Conservation (phyloP, 1,139 yeast genomes). For the Hyphopichia pseudoburtonii region DNA sequence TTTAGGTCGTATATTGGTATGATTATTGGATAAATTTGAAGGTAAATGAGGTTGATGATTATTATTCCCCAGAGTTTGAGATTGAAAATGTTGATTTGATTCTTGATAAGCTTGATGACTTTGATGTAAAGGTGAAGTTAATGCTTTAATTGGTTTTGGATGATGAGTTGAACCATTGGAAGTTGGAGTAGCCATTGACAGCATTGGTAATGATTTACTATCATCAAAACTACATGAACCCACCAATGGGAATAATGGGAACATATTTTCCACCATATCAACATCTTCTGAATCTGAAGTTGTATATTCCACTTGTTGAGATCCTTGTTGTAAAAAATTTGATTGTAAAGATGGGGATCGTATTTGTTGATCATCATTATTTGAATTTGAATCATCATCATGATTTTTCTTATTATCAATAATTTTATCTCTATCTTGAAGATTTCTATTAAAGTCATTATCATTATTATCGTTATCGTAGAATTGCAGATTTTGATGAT, state of each 20-base stretch:
- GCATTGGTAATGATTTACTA: slow-evolving; percentile 37
- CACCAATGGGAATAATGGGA: slow-evolving; percentile 54
- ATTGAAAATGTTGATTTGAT: slow-evolving; percentile 3
- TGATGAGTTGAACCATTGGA: slow-evolving; percentile 1
- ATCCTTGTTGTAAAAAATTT: background rate
- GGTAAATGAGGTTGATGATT: background rate
- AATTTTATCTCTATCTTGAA: too few relatives aligned
- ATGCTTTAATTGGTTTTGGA: slow-evolving; percentile 4
- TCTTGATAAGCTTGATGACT: slow-evolving; percentile 4
- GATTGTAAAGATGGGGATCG: background rate
- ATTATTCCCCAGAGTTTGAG: slow-evolving; percentile 2
- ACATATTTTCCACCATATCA: slow-evolving; percentile 31
- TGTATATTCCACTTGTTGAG: background rate
- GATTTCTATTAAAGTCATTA: background rate
- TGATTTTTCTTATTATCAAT: too few relatives aligned
- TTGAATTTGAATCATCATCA: too few relatives aligned
- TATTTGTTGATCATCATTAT: background rate
- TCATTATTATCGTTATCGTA: slow-evolving; percentile 1
- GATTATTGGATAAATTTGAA: slow-evolving; percentile 17
- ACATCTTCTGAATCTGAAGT: slow-evolving; percentile 8
- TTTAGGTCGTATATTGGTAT: slow-evolving; percentile 28
- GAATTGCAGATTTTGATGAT: background rate
- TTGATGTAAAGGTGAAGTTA: background rate
- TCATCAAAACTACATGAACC: slow-evolving; percentile 45
- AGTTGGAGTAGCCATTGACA: slow-evolving; percentile 18